Base-by-base conservation (phyloP, 768 basidiomycete genomes). In the Multifurca ochricompacta region DNA sequence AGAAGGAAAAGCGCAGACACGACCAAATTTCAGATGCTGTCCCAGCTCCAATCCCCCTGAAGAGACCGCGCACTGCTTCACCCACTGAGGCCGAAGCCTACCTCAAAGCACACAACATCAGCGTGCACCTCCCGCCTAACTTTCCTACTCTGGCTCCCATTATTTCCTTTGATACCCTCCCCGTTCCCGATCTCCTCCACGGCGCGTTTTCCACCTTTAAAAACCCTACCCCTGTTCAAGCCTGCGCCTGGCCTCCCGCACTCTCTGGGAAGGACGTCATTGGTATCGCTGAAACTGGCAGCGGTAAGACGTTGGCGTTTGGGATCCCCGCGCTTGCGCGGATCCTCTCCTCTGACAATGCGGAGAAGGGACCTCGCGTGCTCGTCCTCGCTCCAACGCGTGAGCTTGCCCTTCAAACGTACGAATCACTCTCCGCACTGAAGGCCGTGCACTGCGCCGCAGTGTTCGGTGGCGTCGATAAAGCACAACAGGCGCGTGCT, bases 221-320 rank as follows among this genome's bases (percentile, higher is more conserved):
- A 59, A 81, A 86, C 59, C 95, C 96, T 4, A 95, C 94, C 0
- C 94, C 96, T 0, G 92, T 99, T 50, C 96, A 99, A 66, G 85
- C 91, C 6, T 95, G 91, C 62, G 81, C 93, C 11, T 98, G 94
- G 94, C 91, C 94, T 2, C 82, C 88, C 31, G 82, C 89, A 6
- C 72, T 98, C 23, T 73, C 77, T 21, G 87, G 87, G 0, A 74
- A 74, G n/a, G 90, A 98, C 67, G 89, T 95, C 0, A 84, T 98
- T 28, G 95, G 95, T 45, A 91, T 98, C 56, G 94, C 95, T 6
- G 94, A 98, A 74, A 98, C 95, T 2, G 95, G 95, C 59, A 91
- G 90, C 64, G 96, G 96, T 13, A 99, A 99, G 73, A 99, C 96
- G 0, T 78, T 97, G 14, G 90, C 92, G 1, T 99, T 99, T 65